These are phyloP conservation scores for Candida frijolesensis DNA, from an alignment of 1,139 yeast species.

Conservation along the genomic window DNA sequence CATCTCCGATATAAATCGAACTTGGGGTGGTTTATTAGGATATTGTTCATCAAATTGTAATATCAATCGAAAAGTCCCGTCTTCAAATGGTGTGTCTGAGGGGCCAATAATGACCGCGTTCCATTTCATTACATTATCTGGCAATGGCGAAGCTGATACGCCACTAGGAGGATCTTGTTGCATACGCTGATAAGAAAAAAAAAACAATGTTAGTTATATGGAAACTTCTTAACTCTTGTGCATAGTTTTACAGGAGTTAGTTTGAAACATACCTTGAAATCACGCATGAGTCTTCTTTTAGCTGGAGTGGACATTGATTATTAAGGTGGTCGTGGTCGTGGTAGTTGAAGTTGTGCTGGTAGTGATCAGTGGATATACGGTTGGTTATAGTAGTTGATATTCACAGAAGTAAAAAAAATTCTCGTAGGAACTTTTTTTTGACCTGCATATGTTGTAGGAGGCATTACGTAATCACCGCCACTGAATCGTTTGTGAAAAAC, in stretches of 20 bases:
- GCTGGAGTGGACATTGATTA: constrained; percentile 92
- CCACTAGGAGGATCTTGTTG: constrained; percentile 99
- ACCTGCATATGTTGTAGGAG: neutral
- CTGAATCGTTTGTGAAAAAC: neutral
- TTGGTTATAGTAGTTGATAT: neutral
- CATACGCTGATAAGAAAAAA: constrained; percentile 60
- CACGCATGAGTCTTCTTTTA: constrained; percentile 97
- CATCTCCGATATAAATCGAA: constrained; percentile 89
- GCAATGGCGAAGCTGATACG: constrained; percentile 94
- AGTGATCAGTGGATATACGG: neutral
- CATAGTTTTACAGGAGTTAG: neutral
- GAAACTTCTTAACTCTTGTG: neutral
- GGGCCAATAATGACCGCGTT: constrained; percentile 99
- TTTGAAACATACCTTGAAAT: constrained; percentile 68
- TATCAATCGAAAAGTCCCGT: constrained; percentile 88
- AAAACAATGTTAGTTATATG: neutral
- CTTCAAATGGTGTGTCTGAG: constrained; percentile 96
- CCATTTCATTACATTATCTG: constrained; percentile 97
- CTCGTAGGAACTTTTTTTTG: neutral
- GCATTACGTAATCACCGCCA: neutral
- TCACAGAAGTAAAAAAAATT: too few species aligned
- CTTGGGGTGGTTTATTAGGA: constrained; percentile 95
- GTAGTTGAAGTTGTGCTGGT: neutral
- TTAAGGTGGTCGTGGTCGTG: neutral
- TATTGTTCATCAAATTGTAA: constrained; percentile 95